Percentiles rank a stretch among this genome's conserved stretches.
These are phyloP conservation scores for Trypanosoma boissoni DNA, from an alignment of 208 protist species.

Conservation along the genomic window DNA sequence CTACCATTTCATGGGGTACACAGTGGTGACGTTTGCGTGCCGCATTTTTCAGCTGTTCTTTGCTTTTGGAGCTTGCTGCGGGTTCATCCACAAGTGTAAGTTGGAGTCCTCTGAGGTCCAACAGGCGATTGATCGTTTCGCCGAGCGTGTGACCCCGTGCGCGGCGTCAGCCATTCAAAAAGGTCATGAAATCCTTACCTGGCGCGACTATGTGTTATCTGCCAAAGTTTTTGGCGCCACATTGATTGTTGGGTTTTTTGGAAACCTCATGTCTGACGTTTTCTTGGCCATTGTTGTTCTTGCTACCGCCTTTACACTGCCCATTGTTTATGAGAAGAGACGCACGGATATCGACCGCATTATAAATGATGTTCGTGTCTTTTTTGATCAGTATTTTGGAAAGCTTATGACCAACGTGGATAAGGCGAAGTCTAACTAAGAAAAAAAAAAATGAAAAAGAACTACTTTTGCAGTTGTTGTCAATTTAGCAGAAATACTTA, in stretches of 20 bases:
- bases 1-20: slow-evolving; percentile 73
- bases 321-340: slow-evolving; percentile 71
- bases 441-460: not conserved
- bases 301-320: slow-evolving; percentile 46
- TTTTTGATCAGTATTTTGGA: slow-evolving; percentile 49
- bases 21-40: slow-evolving; percentile 63
- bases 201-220: slow-evolving; percentile 49
- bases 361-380: slow-evolving; percentile 24
- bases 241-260: slow-evolving; percentile 53
- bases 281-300: slow-evolving; percentile 39
- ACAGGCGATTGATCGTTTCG: slow-evolving; percentile 37
- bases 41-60: slow-evolving; percentile 47
- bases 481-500: not conserved
- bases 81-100: slow-evolving; percentile 29
- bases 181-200: slow-evolving; percentile 46
- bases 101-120: slow-evolving; percentile 48
- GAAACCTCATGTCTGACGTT: slow-evolving; percentile 72
- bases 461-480: not conserved
- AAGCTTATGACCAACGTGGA: slow-evolving; percentile 41
- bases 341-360: slow-evolving; percentile 54
- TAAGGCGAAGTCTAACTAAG: not conserved
- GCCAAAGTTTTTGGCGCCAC: slow-evolving; percentile 41
- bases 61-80: slow-evolving; percentile 27
- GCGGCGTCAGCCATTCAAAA: slow-evolving; percentile 28
- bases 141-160: slow-evolving; percentile 48